Base-by-base conservation (phyloP, 768 basidiomycete genomes). In the Chalciporus piperatus region DNA sequence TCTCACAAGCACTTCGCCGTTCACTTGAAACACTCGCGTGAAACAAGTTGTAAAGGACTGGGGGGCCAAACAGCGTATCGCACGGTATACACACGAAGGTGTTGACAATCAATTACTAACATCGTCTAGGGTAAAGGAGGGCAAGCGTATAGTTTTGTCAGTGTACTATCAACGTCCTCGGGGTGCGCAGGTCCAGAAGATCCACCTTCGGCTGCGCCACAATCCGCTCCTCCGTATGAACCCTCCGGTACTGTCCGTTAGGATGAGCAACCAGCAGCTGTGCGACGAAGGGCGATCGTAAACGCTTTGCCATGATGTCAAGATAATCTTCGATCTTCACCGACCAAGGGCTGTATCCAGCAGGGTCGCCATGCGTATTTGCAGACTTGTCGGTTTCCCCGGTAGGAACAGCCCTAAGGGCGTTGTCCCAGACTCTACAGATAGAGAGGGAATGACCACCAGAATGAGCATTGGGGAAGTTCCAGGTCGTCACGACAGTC, bases 401-500 rank as follows among this genome's bases (percentile, higher is more conserved):
- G 1, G 17, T 10, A 10, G 55, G 44, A 6, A 58, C 11, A 23
- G 45, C 22, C 7, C 56, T 53, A 7, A 63, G 54, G 3, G 62
- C 30, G 13, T 58, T 61, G 9, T 65, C 64, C 64, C 64, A 65
- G 23, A 65, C 50, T 17, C 65, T 63, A 5, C 52, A 49, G 32
- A 65, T 50, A 22, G 59, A 61, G 1, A 55, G 46, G 4, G 48
- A 41, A 13, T 48, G 62, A 3, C 51, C 50, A 6, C 53, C 40
- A 1, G 8, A 20, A 32, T 3, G 39, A 11, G 20, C 3, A 14
- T 58, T 45, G 2, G 42, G 47, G 22, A 66, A 46, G 35, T 50
- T 45, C 43, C 52, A 45, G 1, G 54, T 52, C 10, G 61, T 54
- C 30, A 48, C 45, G 42, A 66, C 23, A 0, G 52, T 58, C 11